Evolutionary conservation across 495 filamentous ascomycete species (phyloP).

Genomic region (Cladorrhinum samala): DNA sequence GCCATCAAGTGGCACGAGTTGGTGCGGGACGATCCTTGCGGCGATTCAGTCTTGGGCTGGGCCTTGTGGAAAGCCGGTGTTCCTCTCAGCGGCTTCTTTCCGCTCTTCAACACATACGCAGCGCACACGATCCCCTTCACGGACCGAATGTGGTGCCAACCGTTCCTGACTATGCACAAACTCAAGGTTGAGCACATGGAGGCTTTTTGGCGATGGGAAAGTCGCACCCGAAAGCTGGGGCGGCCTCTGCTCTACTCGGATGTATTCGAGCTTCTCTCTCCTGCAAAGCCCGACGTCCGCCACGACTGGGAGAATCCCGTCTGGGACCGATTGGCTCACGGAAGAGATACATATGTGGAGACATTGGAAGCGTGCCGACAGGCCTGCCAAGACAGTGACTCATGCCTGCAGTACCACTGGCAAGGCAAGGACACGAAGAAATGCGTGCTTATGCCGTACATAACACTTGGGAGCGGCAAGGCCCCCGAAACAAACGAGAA

Average conservation of each 20-base stretch:
- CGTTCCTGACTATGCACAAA: slow-evolving; percentile 53
- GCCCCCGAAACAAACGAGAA: background rate
- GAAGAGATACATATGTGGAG: background rate
- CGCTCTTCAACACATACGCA: slow-evolving; percentile 47
- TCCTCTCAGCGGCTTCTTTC: slow-evolving; percentile 40
- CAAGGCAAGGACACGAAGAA: slow-evolving; percentile 4
- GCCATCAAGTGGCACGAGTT: slow-evolving; percentile 29
- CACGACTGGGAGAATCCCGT: slow-evolving; percentile 16
- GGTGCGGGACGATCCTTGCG: slow-evolving; percentile 43
- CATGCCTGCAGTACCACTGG: slow-evolving; percentile 13
- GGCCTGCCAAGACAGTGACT: slow-evolving; percentile 8
- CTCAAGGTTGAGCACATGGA: slow-evolving; percentile 29
- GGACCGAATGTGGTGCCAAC: slow-evolving; percentile 48
- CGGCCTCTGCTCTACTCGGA: slow-evolving; percentile 12
- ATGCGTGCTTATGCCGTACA: slow-evolving; percentile 13
- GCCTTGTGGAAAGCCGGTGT: slow-evolving; percentile 38
- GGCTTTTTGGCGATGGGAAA: slow-evolving; percentile 16
- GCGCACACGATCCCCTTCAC: slow-evolving; percentile 35
- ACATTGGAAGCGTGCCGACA: slow-evolving; percentile 1
- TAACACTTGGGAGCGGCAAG: background rate
- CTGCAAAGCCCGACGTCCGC: background rate
- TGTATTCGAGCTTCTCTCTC: slow-evolving; percentile 6
- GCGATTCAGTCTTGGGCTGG: slow-evolving; percentile 49
- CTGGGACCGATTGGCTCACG: slow-evolving; percentile 8
- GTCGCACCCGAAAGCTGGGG: slow-evolving; percentile 5